phyloP scores from a whole-genome alignment of 2,329 filamentous ascomycete species.

The Scedosporium aurantiacum region DNA sequence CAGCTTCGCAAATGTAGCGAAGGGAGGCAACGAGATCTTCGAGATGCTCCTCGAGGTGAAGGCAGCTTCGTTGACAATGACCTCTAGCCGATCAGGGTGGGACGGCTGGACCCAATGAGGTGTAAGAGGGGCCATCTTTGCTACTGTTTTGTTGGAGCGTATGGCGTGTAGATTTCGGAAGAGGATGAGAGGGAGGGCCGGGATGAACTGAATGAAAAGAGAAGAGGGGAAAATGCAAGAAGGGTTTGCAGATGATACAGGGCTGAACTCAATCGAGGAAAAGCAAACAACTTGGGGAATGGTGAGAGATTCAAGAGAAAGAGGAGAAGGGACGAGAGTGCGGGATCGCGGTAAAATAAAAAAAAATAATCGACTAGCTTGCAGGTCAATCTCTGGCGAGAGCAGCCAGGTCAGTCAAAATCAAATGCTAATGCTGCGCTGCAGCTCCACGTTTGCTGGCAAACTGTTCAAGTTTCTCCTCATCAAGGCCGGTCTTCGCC shows the following conservation, averaged over 20 bases:
- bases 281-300: not conserved
- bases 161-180: slow-evolving; percentile 12
- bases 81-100: slow-evolving; percentile 46
- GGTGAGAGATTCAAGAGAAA: too few relatives aligned
- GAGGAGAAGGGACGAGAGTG: too few relatives aligned
- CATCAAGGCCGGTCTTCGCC: too few relatives aligned
- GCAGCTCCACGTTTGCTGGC: not conserved
- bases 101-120: slow-evolving; percentile 52
- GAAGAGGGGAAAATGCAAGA: slow-evolving; percentile 8
- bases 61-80: slow-evolving; percentile 39
- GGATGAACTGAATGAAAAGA: not conserved
- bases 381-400: too few relatives aligned
- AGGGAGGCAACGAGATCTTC: slow-evolving; percentile 42
- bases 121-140: slow-evolving; percentile 40
- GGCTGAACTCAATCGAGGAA: not conserved
- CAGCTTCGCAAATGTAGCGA: slow-evolving; percentile 56
- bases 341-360: too few relatives aligned
- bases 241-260: not conserved
- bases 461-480: not conserved
- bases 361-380: too few relatives aligned
- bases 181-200: not conserved
- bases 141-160: slow-evolving; percentile 1
- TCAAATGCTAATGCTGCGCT: too few relatives aligned
- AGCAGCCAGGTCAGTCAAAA: too few relatives aligned
- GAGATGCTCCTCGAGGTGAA: slow-evolving; percentile 53